Base-by-base conservation (phyloP, 2,329 filamentous ascomycete species). In the Xylaria polymorpha region DNA sequence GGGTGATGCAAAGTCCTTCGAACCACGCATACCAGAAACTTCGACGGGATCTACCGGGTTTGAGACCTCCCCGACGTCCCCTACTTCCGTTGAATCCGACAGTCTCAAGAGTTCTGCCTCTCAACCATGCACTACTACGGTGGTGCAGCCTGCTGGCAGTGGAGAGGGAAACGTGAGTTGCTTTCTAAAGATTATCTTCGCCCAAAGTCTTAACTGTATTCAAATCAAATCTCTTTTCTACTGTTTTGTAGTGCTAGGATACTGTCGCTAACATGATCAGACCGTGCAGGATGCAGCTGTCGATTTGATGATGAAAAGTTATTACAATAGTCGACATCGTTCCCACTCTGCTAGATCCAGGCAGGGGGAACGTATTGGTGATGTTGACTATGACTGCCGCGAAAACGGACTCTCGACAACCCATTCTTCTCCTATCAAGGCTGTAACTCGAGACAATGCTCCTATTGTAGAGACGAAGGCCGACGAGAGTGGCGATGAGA, bases 401-500 rank as follows among this genome's bases (percentile, higher is more conserved):
- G 48, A n/a, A n/a, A 7, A 61, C 29, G 44, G 20, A 39, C n/a
- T 14, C 14, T 57, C 35, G 20, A 60, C 66, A 8, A 20, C 61
- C 3, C 44, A 51, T 22, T 65, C 62, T 25, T 48, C 63, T 7
- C 58, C 67, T 6, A 56, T 50, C 25, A 53, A 55, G 18, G 9
- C 15, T 20, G 48, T 15, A 22, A 10, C 37, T 32, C 63, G 25
- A 22, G 37, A 29, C 6, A 4, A 18, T 20, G 41, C 1, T 7
- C 10, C 50, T 22, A 22, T 20, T 25, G 22, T 3, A n/a, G 53
- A 46, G 20, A 37, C 43, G 18, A n/a, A 48, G 20, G 14, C 43
- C 14, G 2, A 10, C 8, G 15, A 44, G 18, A 18, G 12, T 35
- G 20, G 37, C 37, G 32, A 0, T 14, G 37, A 41, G 29, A 46